These are phyloP conservation scores for Fusarium tricinctum DNA, from an alignment of 2,329 filamentous ascomycete species.

Conservation along the genomic window DNA sequence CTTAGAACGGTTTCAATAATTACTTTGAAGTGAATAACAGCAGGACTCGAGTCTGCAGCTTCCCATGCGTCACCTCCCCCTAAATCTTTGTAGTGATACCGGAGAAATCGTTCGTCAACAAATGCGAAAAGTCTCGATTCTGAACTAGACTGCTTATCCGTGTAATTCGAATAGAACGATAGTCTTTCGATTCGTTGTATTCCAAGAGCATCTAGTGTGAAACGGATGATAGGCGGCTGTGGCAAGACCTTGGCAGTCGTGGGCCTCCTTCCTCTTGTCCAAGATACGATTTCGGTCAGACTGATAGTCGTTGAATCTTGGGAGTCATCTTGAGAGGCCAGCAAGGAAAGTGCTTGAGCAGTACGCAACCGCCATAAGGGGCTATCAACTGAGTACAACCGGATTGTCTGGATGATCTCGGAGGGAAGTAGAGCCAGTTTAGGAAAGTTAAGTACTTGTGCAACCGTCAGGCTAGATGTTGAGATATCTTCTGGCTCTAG, in stretches of 20 bases:
- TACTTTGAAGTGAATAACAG: neutral
- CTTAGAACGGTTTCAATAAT: neutral
- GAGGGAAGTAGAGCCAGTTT: neutral
- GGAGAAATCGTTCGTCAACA: neutral
- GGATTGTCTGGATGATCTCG: neutral
- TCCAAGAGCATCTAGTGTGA: neutral
- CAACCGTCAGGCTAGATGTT: neutral
- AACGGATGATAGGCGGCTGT: neutral
- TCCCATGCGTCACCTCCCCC: neutral
- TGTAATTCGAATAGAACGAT: neutral
- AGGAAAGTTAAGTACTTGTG: neutral
- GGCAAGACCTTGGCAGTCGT: neutral
- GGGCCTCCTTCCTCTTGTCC: neutral
- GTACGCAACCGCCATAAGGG: neutral
- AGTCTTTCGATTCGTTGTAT: conserved; percentile 7
- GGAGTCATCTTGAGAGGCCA: neutral
- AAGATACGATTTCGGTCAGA: neutral
- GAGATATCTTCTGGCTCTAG: neutral
- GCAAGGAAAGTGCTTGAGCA: neutral
- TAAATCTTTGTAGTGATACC: neutral
- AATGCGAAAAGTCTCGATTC: neutral
- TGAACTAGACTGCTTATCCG: neutral
- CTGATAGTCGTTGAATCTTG: neutral
- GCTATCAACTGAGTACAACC: neutral
- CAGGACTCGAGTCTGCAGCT: neutral